Evolutionary conservation across 108 stramenopile species (phyloP), one percentile per base, ranked within the genome.

Genomic region (Aurantiochytrium sp.): DNA sequence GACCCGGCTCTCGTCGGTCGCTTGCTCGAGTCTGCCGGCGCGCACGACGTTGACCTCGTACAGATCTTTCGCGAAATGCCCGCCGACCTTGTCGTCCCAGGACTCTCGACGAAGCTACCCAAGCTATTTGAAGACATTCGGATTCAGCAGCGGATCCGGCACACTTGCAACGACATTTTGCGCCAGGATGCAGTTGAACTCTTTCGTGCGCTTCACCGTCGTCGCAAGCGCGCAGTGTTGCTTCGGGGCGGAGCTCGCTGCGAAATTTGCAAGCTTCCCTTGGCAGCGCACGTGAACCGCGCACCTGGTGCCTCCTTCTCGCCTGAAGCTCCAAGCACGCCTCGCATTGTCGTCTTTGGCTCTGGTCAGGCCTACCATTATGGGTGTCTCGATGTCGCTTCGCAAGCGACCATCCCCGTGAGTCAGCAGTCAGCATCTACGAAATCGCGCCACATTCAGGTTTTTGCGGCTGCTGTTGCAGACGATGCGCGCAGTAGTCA

Each of bases 81-180:
- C 8, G 1, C 45, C n/a, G 76, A 83, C 12, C 45, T 83, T 12
- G 45, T 83, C 25, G 76, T 83, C 6, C 76, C 76, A 8, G 49
- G 76, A 6, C 51, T 83, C 12, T 83, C 49, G 19, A 12, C 0
- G 10, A 83, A 53, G 51, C 76, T 83, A 6, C 49, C 45, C 49
- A 83, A 83, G 51, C 76, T 83, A 8, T 83, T 83, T 53, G 49
- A 83, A 23, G 76, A 83, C 23, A 83, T 83, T 25, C 45, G 51
- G 6, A 21, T 83, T 16, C 64, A 69, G 25, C 64, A 69, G 64
- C 8, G 64, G 10, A 69, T 69, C 42, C 8, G 64, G 25, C 76
- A 83, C 76, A 83, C 76, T 53, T 83, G 76, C 51, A 83, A 83
- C 51, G 76, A 83, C 25, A 53, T 53, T 53, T 23, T 83, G 45